phyloP scores from a whole-genome alignment of 345 rosid species.

The Clausena lansium region DNA sequence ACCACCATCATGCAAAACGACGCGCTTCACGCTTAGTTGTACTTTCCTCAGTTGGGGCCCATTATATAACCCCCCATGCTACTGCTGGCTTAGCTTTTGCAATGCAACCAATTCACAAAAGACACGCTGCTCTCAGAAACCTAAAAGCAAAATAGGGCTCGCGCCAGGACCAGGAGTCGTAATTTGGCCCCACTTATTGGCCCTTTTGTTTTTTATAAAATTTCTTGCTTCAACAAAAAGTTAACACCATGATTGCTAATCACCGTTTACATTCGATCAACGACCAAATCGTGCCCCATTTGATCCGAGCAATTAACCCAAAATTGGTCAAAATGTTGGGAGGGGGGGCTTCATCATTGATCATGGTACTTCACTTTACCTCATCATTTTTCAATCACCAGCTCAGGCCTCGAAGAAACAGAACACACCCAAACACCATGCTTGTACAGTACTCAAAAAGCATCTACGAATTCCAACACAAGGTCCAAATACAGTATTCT shows the following conservation, averaged over 20 bases:
- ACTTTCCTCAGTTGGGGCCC: neutral
- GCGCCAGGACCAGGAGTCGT: neutral
- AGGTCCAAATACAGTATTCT: conserved; percentile 21
- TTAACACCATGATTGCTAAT: neutral
- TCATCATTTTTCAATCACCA: conserved; percentile 1
- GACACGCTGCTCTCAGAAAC: neutral
- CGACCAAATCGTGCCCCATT: neutral
- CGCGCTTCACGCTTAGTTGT: conserved; percentile 3
- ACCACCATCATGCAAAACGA: neutral
- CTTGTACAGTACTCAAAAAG: conserved; percentile 13
- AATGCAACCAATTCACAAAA: conserved; percentile 1
- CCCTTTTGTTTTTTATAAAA: too few species aligned
- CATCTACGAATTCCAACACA: conserved; percentile 18
- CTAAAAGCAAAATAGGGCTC: accelerated
- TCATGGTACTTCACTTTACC: neutral
- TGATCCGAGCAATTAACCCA: neutral
- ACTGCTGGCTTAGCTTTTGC: neutral
- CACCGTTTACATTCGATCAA: neutral
- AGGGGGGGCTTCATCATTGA: neutral
- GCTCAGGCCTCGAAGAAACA: neutral
- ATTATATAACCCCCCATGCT: neutral
- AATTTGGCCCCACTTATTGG: neutral
- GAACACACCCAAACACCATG: conserved; percentile 1
- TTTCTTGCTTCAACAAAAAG: neutral
- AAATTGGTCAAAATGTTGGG: too few species aligned